Base-by-base conservation (phyloP, 2,329 filamentous ascomycete species). In the Calonectria pauciramosa region DNA sequence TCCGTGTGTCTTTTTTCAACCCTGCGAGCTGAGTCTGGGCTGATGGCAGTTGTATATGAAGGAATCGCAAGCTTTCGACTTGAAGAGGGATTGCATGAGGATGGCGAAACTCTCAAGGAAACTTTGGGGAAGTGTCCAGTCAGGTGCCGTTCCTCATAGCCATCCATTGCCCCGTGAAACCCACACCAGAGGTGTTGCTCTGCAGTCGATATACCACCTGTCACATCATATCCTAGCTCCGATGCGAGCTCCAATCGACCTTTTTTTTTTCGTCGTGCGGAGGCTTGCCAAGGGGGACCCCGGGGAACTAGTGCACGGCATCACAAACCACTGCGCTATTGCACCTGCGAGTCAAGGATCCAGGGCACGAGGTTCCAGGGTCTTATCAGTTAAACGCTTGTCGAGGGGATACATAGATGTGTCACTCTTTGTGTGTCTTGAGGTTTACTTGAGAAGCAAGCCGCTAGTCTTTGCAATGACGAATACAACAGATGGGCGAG, bases 301-400 rank as follows among this genome's bases (percentile, higher is more conserved):
- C 34, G 65, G 41, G 32, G 26, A 49, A 59, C 36, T 34, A 49
- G 56, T 51, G 30, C 36, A 71, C 34, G 36, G 49, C 30, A 41
- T 44, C 49, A 64, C 44, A 56, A 32, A 41, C 56, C 41, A 18
- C 41, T 44, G 41, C 41, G 41, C 41, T 63, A 41, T 63, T 36
- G 36, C 56, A 23, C 56, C 18, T 32, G 71, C 60, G 67, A 66
- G 51, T 32, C 71, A 77, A 71, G 77, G 72, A 76, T 75, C 73
- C 71, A 70, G 70, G 34, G 36, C 56, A 28, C 56, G 44, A 63
- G 69, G 59, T 56, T 60, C 76, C 74, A 44, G 76, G 73, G 72
- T 67, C 78, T 80, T 80, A 80, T 80, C 78, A 78, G 70, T 68
- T 60, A 13, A n/a, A 66, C 64, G 59, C 74, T 30, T 56, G 65